These are phyloP conservation scores for Solanum piurae DNA, from an alignment of 257 asterid species.

Conservation along the genomic window DNA sequence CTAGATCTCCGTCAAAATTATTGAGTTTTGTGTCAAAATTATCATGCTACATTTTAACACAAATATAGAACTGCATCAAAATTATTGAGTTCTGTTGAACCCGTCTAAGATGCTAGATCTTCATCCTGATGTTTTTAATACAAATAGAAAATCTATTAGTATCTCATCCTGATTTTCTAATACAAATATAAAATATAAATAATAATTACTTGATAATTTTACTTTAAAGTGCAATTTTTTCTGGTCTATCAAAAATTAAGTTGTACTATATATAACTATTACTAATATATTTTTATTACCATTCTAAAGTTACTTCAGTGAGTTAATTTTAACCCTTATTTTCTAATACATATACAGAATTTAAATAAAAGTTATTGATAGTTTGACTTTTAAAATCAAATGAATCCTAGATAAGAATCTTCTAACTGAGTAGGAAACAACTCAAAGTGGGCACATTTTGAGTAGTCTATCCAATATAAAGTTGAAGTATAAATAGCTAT, in stretches of 20 bases:
- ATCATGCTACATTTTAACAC: neutral
- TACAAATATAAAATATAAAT: no score
- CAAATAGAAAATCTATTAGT: no score
- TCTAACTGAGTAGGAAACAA: neutral
- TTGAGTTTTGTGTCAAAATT: no score
- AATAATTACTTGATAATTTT: neutral
- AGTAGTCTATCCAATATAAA: neutral
- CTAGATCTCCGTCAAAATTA: neutral
- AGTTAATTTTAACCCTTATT: neutral
- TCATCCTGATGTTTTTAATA: neutral
- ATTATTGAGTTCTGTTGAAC: no score
- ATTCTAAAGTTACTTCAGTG: neutral
- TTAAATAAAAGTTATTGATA: no score
- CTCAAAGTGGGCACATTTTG: neutral
- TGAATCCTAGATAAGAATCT: neutral
- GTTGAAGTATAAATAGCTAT: neutral
- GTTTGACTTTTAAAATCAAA: neutral
- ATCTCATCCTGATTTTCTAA: neutral
- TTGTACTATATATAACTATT: no score
- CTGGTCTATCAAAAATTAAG: neutral
- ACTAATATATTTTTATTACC: neutral
- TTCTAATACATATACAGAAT: neutral
- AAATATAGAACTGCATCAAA: neutral
- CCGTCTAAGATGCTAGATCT: neutral
- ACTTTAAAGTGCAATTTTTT: neutral